Base-by-base conservation (phyloP, 306 rosid species). In the Citrullus colocynthis region DNA sequence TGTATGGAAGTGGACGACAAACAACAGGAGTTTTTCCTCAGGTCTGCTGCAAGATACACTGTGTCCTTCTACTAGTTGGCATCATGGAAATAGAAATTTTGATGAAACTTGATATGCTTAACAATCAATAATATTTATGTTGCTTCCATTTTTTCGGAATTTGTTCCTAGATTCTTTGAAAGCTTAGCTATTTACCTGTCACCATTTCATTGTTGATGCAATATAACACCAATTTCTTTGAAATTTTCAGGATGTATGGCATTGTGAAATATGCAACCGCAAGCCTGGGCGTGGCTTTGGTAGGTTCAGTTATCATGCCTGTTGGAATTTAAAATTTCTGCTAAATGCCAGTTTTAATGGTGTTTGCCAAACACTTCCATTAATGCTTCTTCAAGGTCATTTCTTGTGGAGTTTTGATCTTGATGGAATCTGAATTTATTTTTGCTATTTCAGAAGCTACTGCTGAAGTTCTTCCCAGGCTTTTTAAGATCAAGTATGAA, bases 281-380 rank as follows among this genome's bases (percentile, higher is more conserved):
- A 94, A 94, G 86, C 97, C 98, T 77, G 98, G 98, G 62, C 97
- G 98, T 61, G 98, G 98, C 74, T 94, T 94, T 78, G 97, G 98
- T 91, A 86, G 20, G 93, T 80, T 69, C 49, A 10, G n/a, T 41
- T 51, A 77, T 80, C 58, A 65, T 48, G 78, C 78, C 79, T 81
- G 32, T 34, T 74, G 32, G 58, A 74, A 49, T 65, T 45, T 65
- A 17, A 73, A n/a, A 28, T 52, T 52, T 18, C 45, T 52, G 32
- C 24, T 34, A 18, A 57, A 76, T 59, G 28, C 37, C 39, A 39
- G 20, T 78, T 36, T 28, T 67, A 42, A 24, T 39, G 34, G 45
- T 8, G 11, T 73, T 77, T 56, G 16, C 70, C 18, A 34, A 78
- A 45, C 73, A 48, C 62, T 78, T 54, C 28, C 59, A 30, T 56